These are phyloP conservation scores for Aspergillus melleus DNA, from an alignment of 2,329 filamentous ascomycete genomes.

Conservation along the genomic window DNA sequence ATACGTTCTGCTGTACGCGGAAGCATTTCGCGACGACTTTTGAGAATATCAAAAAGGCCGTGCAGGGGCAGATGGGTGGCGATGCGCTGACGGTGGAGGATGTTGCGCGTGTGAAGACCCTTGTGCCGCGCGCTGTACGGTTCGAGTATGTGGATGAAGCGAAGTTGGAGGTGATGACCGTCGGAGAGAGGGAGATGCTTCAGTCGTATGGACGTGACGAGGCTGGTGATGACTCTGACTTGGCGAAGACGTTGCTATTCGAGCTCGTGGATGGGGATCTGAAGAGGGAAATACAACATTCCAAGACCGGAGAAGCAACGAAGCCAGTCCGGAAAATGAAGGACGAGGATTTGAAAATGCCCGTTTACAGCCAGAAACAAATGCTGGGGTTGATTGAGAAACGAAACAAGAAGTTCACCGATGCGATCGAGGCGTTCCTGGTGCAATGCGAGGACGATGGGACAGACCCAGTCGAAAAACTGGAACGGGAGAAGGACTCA, in stretches of 20 bases:
- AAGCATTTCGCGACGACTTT: conserved; percentile 92
- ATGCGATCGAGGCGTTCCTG: conserved; percentile 74
- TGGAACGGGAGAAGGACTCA: conserved; percentile 60
- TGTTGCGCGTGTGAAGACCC: conserved; percentile 75
- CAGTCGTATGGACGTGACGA: conserved; percentile 53
- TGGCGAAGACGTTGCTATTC: conserved; percentile 70
- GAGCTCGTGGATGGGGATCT: conserved; percentile 92
- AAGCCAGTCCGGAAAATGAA: conserved; percentile 67
- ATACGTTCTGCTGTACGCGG: conserved; percentile 90
- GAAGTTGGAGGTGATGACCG: conserved; percentile 76
- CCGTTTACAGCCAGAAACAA: conserved; percentile 88
- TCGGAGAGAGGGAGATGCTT: conserved; percentile 56
- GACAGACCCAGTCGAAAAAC: conserved; percentile 65
- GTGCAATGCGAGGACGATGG: conserved; percentile 65
- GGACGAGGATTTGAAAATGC: conserved; percentile 84
- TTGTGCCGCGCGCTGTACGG: conserved; percentile 75
- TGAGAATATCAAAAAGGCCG: conserved; percentile 79
- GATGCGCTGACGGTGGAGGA: conserved; percentile 70
- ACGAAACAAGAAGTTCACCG: conserved; percentile 78
- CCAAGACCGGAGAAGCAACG: conserved; percentile 71
- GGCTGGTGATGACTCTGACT: conserved; percentile 40
- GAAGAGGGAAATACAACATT: conserved; percentile 72
- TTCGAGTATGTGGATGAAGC: conserved; percentile 86
- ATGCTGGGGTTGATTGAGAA: conserved; percentile 88
- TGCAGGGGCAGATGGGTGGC: conserved; percentile 73